Conservation (phyloP, 106 monocot species). For the Triglochin maritima region DNA sequence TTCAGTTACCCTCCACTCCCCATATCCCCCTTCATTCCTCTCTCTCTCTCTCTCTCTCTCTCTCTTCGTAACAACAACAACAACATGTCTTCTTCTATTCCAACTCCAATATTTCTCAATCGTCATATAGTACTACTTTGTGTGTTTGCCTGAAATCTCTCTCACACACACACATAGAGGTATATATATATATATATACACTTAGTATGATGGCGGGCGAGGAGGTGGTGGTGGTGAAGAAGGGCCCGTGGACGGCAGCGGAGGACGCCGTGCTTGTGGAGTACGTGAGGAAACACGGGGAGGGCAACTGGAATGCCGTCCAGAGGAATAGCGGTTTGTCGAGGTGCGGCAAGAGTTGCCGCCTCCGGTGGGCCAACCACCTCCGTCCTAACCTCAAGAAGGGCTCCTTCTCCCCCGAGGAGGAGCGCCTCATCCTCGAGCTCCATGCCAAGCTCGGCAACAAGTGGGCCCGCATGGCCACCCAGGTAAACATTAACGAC, state of each 20-base stretch:
- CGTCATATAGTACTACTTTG: too few relatives aligned
- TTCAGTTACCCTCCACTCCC: background rate
- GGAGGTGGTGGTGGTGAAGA: slow-evolving; percentile 1
- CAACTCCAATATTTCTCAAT: too few relatives aligned
- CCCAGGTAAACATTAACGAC: slow-evolving; percentile 24
- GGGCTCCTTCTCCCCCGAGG: slow-evolving; percentile 50
- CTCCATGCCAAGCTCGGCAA: slow-evolving; percentile 63
- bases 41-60: background rate
- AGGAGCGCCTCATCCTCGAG: slow-evolving; percentile 52
- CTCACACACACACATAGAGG: too few relatives aligned
- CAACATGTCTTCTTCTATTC: too few relatives aligned
- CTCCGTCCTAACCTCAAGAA: slow-evolving; percentile 65
- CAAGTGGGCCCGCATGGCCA: slow-evolving; percentile 79
- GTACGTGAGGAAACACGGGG: slow-evolving; percentile 43
- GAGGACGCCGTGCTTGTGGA: slow-evolving; percentile 54
- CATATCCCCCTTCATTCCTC: background rate
- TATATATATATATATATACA: too few relatives aligned
- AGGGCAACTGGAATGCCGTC: slow-evolving; percentile 64
- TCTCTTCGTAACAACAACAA: background rate
- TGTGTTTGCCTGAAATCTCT: too few relatives aligned
- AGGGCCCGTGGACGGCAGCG: slow-evolving; percentile 50
- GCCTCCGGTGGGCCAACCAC: slow-evolving; percentile 66
- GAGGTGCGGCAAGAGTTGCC: slow-evolving; percentile 70
- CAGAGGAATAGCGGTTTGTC: slow-evolving; percentile 46
- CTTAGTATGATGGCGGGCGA: background rate